Conservation (phyloP, 805 yeast genomes). For the Sugiyamaella americana region DNA sequence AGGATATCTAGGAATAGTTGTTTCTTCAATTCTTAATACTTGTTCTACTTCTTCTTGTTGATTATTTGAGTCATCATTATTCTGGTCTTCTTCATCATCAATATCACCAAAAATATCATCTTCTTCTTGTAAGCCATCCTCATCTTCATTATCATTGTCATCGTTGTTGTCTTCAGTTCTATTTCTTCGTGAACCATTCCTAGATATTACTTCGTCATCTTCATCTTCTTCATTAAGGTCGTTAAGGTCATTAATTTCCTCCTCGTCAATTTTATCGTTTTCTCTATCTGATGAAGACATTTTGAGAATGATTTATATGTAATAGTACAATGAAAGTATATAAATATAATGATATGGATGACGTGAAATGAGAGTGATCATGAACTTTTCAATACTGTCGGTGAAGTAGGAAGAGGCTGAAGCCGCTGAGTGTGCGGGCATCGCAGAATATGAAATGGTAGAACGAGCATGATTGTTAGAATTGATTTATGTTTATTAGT, state of each 20-base stretch:
- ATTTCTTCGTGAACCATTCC: background rate
- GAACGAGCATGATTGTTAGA: too few species aligned
- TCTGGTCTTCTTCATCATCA: conserved; percentile 5
- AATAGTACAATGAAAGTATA: too few species aligned
- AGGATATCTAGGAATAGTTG: conserved; percentile 31
- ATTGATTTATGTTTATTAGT: too few species aligned
- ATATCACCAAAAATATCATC: conserved; percentile 14
- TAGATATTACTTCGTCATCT: background rate
- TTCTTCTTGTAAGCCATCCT: conserved; percentile 16
- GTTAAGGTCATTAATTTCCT: conserved; percentile 22
- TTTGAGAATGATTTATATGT: too few species aligned
- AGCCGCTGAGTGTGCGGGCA: too few species aligned
- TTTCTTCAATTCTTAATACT: conserved; percentile 18
- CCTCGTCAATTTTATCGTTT: conserved; percentile 1
- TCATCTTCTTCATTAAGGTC: conserved; percentile 12
- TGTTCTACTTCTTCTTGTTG: conserved; percentile 13
- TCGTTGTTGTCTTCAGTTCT: background rate
- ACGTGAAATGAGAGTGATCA: too few species aligned
- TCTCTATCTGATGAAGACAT: background rate
- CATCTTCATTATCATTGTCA: conserved; percentile 5
- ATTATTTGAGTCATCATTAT: conserved; percentile 3
- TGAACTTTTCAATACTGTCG: too few species aligned
- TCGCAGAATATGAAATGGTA: too few species aligned
- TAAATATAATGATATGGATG: too few species aligned
- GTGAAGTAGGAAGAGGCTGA: too few species aligned